Evolutionary conservation across 2,329 filamentous ascomycete genomes (phyloP), one percentile per base, ranked within the genome.

Genomic region (Aphanocladium album): DNA sequence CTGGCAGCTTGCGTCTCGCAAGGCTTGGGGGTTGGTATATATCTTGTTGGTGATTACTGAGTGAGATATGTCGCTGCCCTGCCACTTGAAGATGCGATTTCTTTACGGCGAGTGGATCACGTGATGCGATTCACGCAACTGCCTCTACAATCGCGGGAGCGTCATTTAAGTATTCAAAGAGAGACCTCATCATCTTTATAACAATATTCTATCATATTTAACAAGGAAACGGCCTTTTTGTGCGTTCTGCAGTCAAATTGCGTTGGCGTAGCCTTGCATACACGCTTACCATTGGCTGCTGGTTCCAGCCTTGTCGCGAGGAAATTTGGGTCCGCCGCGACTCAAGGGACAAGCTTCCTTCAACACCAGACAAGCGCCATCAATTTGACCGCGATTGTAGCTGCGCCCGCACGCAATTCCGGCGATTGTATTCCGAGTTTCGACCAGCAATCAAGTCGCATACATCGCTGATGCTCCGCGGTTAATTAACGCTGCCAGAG

Each of bases 241-340:
- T n/a, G n/a, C n/a, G n/a, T n/a, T n/a, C n/a, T n/a, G n/a, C n/a
- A 51, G 35, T 53, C 21, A 53, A 41, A 35, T 5, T 54, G 51
- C 21, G 30, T 41, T 14, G 33, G 27, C 21, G 50, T 23, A 21
- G 21, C 17, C 33, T 74, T 73, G 72, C 73, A 19, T 58, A 58
- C 27, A 6, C 14, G 17, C 45, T 9, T 21, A 12, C 54, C 11
- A 57, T 57, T 50, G 55, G 55, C 45, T 57, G 55, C 12, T 11
- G 17, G 21, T 60, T 35, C 57, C 66, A 71, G 68, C 70, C 72
- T 73, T 64, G 72, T 74, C 71, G 72, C 73, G 73, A 74, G 60
- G 67, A 74, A 57, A 72, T 69, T 74, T 73, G 73, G 70, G 72
- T 62, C 59, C 61, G 61, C 63, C 58, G 47, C 57, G 49, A 50